Conservation (phyloP, 2,329 filamentous ascomycete species). For the Hymenoscyphus scutula region DNA sequence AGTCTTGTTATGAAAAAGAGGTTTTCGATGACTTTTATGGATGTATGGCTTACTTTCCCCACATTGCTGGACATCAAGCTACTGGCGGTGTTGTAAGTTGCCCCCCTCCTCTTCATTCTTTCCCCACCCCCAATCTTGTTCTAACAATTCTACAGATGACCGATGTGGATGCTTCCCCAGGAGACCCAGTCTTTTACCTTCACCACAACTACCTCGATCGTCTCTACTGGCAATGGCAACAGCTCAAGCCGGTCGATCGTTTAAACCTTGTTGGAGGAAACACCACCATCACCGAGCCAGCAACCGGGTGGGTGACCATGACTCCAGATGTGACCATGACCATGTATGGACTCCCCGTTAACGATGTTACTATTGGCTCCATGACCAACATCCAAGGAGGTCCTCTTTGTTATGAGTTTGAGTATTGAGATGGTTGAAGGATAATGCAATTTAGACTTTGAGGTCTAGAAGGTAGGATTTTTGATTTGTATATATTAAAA, state of each 20-base stretch:
- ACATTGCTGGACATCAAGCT: constrained; percentile 13
- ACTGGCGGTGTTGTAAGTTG: constrained; percentile 12
- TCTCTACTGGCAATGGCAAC: constrained; percentile 30
- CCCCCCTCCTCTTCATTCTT: background rate
- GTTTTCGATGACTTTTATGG: constrained; percentile 11
- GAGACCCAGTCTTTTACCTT: constrained; percentile 31
- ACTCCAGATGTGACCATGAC: constrained; percentile 16
- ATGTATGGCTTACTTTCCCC: constrained; percentile 14
- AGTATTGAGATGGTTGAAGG: background rate
- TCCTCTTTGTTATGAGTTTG: constrained; percentile 21
- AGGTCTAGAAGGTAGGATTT: no score
- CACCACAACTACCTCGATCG: constrained; percentile 30
- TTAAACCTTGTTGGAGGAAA: constrained; percentile 9
- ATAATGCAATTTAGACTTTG: no score
- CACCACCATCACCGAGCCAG: constrained; percentile 5
- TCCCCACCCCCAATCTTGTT: background rate
- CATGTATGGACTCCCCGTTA: constrained; percentile 10
- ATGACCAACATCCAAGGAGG: constrained; percentile 21
- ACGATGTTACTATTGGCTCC: constrained; percentile 15
- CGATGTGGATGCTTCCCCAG: constrained; percentile 15
- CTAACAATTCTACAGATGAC: constrained; percentile 9
- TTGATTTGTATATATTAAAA: no score
- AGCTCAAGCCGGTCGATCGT: constrained; percentile 10
- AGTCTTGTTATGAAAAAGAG: constrained; percentile 13
- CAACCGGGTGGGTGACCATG: constrained; percentile 5